phyloP scores from a whole-genome alignment of 139 green algal genomes.

The Penium margaritaceum region DNA sequence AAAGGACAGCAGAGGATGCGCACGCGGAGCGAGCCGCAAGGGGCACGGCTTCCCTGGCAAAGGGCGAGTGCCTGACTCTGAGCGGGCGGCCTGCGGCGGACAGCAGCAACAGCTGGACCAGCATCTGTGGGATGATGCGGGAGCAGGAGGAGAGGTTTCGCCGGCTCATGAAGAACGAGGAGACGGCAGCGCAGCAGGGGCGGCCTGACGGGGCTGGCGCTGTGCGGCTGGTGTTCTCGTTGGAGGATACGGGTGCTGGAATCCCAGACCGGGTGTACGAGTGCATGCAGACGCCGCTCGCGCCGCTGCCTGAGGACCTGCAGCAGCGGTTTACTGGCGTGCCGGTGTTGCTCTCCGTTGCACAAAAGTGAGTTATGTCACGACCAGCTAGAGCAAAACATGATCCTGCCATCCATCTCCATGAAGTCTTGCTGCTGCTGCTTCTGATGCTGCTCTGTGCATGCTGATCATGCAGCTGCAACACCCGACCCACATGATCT shows the following conservation, averaged over 20 bases:
- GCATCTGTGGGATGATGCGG: slow-evolving; percentile 9
- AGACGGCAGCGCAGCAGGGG: neutral
- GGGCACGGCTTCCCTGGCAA: neutral
- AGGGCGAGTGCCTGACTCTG: slow-evolving; percentile 18
- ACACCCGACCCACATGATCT: too few species aligned
- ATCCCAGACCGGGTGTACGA: slow-evolving; percentile 8
- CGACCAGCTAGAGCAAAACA: too few species aligned
- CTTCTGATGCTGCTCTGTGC: too few species aligned
- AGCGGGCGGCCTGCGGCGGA: slow-evolving; percentile 20
- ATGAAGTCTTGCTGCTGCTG: too few species aligned
- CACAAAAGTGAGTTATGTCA: neutral
- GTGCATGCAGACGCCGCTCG: slow-evolving; percentile 6
- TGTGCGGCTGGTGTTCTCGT: slow-evolving; percentile 15
- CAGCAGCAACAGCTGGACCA: slow-evolving; percentile 18
- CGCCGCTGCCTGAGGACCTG: neutral
- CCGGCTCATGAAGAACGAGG: too few species aligned
- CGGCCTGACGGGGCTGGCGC: neutral
- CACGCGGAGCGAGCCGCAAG: neutral
- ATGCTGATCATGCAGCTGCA: too few species aligned
- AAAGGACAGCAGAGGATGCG: too few species aligned
- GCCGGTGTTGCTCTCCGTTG: neutral
- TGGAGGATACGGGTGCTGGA: slow-evolving; percentile 28
- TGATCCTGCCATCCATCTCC: too few species aligned
- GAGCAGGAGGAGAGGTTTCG: too few species aligned
- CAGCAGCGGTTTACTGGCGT: slow-evolving; percentile 1